phyloP scores from a whole-genome alignment of 176 grass and related monocot species.

The Carex parvula region DNA sequence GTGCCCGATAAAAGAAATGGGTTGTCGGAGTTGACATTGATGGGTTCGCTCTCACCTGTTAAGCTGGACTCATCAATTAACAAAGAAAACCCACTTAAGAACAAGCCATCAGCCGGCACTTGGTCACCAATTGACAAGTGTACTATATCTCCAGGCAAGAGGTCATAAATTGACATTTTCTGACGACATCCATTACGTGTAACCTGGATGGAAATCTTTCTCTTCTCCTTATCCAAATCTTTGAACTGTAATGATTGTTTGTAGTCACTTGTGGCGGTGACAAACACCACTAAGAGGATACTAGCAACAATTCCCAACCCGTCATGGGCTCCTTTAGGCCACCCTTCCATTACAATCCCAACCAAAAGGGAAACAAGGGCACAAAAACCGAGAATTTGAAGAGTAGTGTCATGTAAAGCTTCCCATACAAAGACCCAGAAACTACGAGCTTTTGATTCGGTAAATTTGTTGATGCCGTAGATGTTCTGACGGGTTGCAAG shows the following conservation, averaged over 20 bases:
- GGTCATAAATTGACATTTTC: conserved; percentile 80
- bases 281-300: conserved; percentile 90
- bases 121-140: conserved; percentile 94
- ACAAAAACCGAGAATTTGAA: conserved; percentile 78
- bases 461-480: conserved; percentile 90
- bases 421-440: conserved; percentile 99
- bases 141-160: conserved; percentile 93
- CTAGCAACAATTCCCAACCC: conserved; percentile 94
- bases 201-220: conserved; percentile 80
- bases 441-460: conserved; percentile 61
- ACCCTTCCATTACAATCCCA: conserved; percentile 81
- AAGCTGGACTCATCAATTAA: conserved; percentile 95
- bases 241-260: conserved; percentile 95
- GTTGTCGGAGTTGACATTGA: conserved; percentile 62
- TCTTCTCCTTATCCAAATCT: conserved; percentile 98
- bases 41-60: conserved; percentile 89
- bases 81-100: conserved; percentile 82
- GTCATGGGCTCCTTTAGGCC: conserved; percentile 92
- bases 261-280: conserved; percentile 90
- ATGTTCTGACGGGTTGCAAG: conserved; percentile 64
- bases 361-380: conserved; percentile 84
- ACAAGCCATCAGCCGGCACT: conserved; percentile 91
- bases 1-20: conserved; percentile 92
- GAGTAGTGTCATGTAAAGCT: conserved; percentile 81
- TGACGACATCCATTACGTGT: conserved; percentile 81